Evolutionary conservation across 768 basidiomycete species (phyloP).

Genomic region (Gyrodon lividus): DNA sequence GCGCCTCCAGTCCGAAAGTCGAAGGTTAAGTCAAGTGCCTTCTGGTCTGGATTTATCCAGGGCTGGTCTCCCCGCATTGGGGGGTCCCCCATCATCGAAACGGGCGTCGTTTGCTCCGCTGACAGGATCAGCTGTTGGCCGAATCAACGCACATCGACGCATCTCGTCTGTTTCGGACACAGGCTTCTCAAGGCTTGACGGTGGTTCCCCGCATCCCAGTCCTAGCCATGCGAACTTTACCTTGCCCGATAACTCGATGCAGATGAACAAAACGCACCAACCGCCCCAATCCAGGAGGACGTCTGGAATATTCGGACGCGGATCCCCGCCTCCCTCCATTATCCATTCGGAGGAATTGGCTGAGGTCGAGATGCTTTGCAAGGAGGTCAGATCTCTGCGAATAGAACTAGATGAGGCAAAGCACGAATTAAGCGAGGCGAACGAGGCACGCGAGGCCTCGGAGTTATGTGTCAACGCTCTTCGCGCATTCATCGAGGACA

Average conservation of each 20-base stretch:
- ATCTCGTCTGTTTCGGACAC: conserved; percentile 75
- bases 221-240: conserved; percentile 36
- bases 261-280: conserved; percentile 19
- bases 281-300: conserved; percentile 38
- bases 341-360: conserved; percentile 27
- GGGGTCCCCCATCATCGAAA: conserved; percentile 54
- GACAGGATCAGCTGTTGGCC: conserved; percentile 49
- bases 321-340: conserved; percentile 44
- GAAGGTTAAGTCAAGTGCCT: conserved; percentile 55
- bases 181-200: conserved; percentile 37
- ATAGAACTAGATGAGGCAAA: conserved; percentile 61
- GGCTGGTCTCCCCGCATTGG: conserved; percentile 38
- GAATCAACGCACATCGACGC: conserved; percentile 58
- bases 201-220: conserved; percentile 31
- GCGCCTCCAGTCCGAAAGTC: conserved; percentile 78
- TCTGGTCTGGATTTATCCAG: conserved; percentile 57
- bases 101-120: conserved; percentile 77
- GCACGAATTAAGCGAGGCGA: conserved; percentile 70
- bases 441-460: conserved; percentile 84
- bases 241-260: conserved; percentile 31
- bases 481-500: conserved; percentile 77
- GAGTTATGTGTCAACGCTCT: conserved; percentile 82
- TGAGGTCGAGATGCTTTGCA: conserved; percentile 59
- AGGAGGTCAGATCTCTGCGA: conserved; percentile 56
- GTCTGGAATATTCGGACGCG: conserved; percentile 54